Conservation (phyloP, 2,329 filamentous ascomycete species). For the Daldinia sp. region DNA sequence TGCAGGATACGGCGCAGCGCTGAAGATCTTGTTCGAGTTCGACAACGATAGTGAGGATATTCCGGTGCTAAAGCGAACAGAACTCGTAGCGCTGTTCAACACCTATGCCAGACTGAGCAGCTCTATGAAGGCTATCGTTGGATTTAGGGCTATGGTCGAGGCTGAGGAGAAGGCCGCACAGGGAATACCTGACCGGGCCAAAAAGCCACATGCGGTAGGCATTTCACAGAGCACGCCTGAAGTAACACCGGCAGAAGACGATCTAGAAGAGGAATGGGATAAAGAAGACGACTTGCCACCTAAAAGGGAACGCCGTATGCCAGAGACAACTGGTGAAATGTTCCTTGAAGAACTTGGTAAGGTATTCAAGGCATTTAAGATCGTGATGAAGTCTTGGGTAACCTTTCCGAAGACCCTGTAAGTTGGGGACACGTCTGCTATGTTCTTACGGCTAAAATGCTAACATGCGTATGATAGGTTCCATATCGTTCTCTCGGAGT, state of each 20-base stretch:
- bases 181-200: slow-evolving; percentile 55
- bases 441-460: slow-evolving; percentile 1
- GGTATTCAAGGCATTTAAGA: slow-evolving; percentile 72
- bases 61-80: slow-evolving; percentile 84
- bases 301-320: slow-evolving; percentile 47
- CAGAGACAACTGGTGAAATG: slow-evolving; percentile 64
- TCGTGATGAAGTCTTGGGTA: slow-evolving; percentile 78
- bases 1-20: slow-evolving; percentile 90
- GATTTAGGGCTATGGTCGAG: slow-evolving; percentile 72
- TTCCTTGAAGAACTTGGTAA: slow-evolving; percentile 73
- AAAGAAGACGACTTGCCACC: slow-evolving; percentile 55
- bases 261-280: slow-evolving; percentile 54
- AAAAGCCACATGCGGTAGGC: slow-evolving; percentile 60
- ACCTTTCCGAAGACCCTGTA: slow-evolving; percentile 76
- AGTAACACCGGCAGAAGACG: slow-evolving; percentile 37
- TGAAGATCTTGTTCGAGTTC: slow-evolving; percentile 97
- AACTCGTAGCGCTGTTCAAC: slow-evolving; percentile 94
- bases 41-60: slow-evolving; percentile 73
- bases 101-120: slow-evolving; percentile 89
- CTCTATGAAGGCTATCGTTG: slow-evolving; percentile 78
- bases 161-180: slow-evolving; percentile 44
- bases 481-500: slow-evolving; percentile 59
- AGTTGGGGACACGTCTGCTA: slow-evolving; percentile 56
- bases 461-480: slow-evolving; percentile 52
- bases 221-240: slow-evolving; percentile 37